Percentiles rank a stretch among this genome's conserved stretches.
Evolutionary conservation across 257 asterid species (phyloP).

Genomic region (Petunia axillaris): DNA sequence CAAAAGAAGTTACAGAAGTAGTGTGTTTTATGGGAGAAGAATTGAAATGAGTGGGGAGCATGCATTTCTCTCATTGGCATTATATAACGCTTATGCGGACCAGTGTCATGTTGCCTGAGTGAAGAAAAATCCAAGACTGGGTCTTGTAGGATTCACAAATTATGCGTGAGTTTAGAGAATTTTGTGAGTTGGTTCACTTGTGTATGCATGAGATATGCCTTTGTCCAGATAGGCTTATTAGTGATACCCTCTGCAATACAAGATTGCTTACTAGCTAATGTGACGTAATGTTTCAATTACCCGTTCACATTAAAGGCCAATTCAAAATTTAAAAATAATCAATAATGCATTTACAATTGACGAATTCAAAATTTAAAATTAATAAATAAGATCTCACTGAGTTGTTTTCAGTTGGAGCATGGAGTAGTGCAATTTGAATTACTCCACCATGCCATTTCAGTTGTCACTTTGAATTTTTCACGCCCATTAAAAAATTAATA

Average conservation of each 20-base stretch:
- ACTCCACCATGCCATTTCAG: too few relatives aligned
- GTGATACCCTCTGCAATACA: background rate
- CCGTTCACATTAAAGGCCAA: background rate
- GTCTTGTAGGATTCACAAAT: conserved; percentile 5
- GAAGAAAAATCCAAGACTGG: background rate
- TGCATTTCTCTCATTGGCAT: background rate
- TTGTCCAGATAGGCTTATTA: conserved; percentile 9
- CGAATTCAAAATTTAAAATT: too few relatives aligned
- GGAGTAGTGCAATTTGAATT: too few relatives aligned
- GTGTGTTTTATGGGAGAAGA: background rate
- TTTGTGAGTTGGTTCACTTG: background rate
- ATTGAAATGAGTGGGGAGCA: background rate
- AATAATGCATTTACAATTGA: too few relatives aligned
- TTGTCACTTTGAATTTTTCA: too few relatives aligned
- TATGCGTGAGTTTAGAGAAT: background rate
- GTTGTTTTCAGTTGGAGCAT: too few relatives aligned
- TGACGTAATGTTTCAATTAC: background rate
- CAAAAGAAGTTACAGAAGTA: background rate
- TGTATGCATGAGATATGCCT: background rate
- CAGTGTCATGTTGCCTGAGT: too few relatives aligned
- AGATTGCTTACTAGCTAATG: background rate
- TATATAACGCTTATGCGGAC: background rate
- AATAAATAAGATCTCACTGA: too few relatives aligned
- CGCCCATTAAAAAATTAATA: too few relatives aligned
- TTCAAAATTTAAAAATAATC: too few relatives aligned